Conservation (phyloP, 768 basidiomycete species). For the Hygrophorus pudorinus region DNA sequence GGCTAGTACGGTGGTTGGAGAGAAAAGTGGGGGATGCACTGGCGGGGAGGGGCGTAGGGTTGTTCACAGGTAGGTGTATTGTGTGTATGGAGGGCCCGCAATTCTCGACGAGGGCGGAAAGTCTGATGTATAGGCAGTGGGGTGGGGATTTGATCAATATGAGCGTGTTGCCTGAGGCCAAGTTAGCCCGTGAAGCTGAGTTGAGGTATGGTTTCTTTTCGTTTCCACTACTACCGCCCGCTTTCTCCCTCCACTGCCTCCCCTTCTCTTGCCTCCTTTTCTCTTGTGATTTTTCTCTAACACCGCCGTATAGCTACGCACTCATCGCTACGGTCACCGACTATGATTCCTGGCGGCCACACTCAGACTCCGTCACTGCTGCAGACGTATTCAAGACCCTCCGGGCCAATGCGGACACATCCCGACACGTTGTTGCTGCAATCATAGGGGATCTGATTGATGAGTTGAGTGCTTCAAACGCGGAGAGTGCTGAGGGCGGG, state of each 20-base stretch:
- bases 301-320: slow-evolving; percentile 54
- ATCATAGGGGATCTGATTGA: slow-evolving; percentile 65
- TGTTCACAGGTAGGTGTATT: slow-evolving; percentile 78
- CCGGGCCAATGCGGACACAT: slow-evolving; percentile 76
- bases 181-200: slow-evolving; percentile 92
- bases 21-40: slow-evolving; percentile 54
- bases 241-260: too few relatives aligned
- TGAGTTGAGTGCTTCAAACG: slow-evolving; percentile 8
- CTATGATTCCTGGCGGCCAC: slow-evolving; percentile 90
- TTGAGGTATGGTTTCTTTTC: slow-evolving; percentile 79
- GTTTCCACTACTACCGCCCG: too few relatives aligned
- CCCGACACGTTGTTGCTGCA: slow-evolving; percentile 61
- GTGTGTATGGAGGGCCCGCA: slow-evolving; percentile 98
- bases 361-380: slow-evolving; percentile 75
- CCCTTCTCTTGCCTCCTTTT: too few relatives aligned
- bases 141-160: slow-evolving; percentile 95
- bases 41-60: slow-evolving; percentile 46
- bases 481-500: slow-evolving; percentile 28
- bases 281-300: background rate
- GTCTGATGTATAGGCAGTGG: slow-evolving; percentile 86
- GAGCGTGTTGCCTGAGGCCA: slow-evolving; percentile 96
- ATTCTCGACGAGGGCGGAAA: slow-evolving; percentile 98
- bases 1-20: slow-evolving; percentile 58
- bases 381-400: slow-evolving; percentile 89
- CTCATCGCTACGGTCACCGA: slow-evolving; percentile 88